Evolutionary conservation across 495 filamentous ascomycete genomes (phyloP).

Genomic region (Hamigera avellanea): DNA sequence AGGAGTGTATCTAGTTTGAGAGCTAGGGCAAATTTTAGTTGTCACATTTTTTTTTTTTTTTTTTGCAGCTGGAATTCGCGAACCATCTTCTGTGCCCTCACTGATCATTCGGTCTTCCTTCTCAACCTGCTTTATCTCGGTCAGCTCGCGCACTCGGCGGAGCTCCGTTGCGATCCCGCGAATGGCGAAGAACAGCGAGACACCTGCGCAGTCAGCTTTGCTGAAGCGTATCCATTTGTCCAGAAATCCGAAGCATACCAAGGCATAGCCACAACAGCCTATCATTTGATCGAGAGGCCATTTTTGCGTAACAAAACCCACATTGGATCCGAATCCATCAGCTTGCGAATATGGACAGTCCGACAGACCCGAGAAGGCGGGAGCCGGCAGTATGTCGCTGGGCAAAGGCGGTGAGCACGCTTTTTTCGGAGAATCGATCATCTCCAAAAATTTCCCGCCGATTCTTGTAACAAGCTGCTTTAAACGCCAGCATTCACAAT

Average conservation of each 20-base stretch:
- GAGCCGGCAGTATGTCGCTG: constrained; percentile 21
- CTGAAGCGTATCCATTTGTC: background rate
- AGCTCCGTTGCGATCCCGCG: constrained; percentile 35
- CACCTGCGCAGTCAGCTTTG: constrained; percentile 15
- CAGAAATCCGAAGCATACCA: constrained; percentile 13
- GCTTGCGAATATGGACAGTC: no score
- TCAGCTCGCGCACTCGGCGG: constrained; percentile 32
- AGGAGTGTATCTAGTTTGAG: constrained; percentile 40
- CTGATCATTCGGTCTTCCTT: constrained; percentile 34
- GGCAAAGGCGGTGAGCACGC: constrained; percentile 20
- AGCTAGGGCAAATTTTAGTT: constrained; percentile 12
- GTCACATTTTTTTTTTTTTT: no score
- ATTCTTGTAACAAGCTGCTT: constrained; percentile 2
- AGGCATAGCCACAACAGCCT: constrained; percentile 33
- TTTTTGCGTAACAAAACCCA: constrained; percentile 9
- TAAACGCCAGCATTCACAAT: constrained; percentile 35
- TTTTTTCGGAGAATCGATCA: constrained; percentile 12
- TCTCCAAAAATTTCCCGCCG: constrained; percentile 7
- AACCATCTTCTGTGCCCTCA: constrained; percentile 37
- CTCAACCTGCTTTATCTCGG: constrained; percentile 36
- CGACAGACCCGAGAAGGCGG: constrained; percentile 1
- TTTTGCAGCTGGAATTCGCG: background rate
- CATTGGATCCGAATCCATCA: no score
- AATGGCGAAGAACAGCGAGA: constrained; percentile 34
- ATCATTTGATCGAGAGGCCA: constrained; percentile 31